Percentiles rank a stretch among this genome's conserved stretches.
Evolutionary conservation across 225 moss, liverwort and hornwort species (phyloP).

Genomic region (Straminergon stramineum): DNA sequence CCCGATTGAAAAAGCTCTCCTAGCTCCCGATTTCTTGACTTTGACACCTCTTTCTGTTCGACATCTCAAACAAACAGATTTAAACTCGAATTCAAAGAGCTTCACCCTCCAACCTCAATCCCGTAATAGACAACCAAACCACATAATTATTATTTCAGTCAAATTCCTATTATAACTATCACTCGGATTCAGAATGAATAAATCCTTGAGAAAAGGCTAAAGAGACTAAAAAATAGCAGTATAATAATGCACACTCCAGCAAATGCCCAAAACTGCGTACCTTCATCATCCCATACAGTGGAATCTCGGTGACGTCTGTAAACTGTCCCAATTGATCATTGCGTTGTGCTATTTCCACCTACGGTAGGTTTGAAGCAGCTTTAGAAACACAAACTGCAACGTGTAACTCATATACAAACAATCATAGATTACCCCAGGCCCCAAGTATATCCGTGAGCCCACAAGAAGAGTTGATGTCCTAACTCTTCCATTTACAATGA

Average conservation of each 20-base stretch:
- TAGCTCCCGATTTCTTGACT: constrained; percentile 90
- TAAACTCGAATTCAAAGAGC: background rate
- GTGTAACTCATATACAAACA: background rate
- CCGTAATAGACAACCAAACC: background rate
- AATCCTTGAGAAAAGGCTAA: background rate
- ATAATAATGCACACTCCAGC: background rate
- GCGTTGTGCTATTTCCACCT: constrained; percentile 93
- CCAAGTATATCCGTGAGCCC: background rate
- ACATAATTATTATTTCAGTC: background rate
- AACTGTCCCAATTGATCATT: constrained; percentile 75
- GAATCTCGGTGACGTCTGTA: constrained; percentile 61
- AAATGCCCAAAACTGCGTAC: constrained; percentile 10
- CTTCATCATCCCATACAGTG: constrained; percentile 78
- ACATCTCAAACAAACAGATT: background rate
- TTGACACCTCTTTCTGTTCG: constrained; percentile 77
- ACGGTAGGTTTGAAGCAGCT: constrained; percentile 2
- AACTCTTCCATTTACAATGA: background rate
- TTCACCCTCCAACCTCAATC: background rate
- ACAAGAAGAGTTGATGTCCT: background rate
- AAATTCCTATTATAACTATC: background rate
- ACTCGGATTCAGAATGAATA: background rate
- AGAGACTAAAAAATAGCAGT: background rate
- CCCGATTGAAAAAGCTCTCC: constrained; percentile 78
- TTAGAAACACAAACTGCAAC: constrained; percentile 1
- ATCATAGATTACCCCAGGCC: background rate